phyloP scores from a whole-genome alignment of 2,329 filamentous ascomycete species.

The Tolypocladium tundrense region DNA sequence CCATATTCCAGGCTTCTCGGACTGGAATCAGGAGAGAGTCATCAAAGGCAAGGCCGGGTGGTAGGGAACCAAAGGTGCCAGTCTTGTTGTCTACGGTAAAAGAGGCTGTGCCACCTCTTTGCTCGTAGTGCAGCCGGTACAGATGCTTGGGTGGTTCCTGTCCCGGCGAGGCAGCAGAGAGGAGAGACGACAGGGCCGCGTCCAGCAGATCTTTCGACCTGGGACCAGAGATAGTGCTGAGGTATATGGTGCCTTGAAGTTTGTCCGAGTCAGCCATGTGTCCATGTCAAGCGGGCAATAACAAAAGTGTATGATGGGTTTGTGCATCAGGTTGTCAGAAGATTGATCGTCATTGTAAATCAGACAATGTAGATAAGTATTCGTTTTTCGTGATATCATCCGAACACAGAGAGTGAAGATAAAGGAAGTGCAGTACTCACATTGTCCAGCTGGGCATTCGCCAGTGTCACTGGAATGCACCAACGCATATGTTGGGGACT shows the following conservation, averaged over 20 bases:
- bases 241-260: conserved; percentile 21
- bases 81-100: conserved; percentile 29
- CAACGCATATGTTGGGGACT: conserved; percentile 46
- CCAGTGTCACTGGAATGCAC: conserved; percentile 85
- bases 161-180: conserved; percentile 20
- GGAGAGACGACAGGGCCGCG: conserved; percentile 29
- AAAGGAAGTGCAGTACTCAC: conserved; percentile 50
- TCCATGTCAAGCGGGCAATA: conserved; percentile 2
- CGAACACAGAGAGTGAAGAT: conserved; percentile 40
- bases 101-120: conserved; percentile 21
- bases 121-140: conserved; percentile 47
- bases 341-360: conserved; percentile 76
- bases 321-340: conserved; percentile 82
- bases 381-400: conserved; percentile 68
- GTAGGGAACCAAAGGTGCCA: conserved; percentile 46
- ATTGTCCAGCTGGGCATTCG: conserved; percentile 79
- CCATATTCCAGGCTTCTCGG: conserved; percentile 56
- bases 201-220: conserved; percentile 26
- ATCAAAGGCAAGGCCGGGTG: conserved; percentile 62
- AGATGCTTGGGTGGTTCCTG: conserved; percentile 24
- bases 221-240: conserved; percentile 24
- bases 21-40: conserved; percentile 60
- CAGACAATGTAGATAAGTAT: conserved; percentile 99
- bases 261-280: conserved; percentile 19
- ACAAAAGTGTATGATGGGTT: conserved; percentile 7